phyloP scores from a whole-genome alignment of 495 filamentous ascomycete genomes.

The Staphylotrichum longicolle region DNA sequence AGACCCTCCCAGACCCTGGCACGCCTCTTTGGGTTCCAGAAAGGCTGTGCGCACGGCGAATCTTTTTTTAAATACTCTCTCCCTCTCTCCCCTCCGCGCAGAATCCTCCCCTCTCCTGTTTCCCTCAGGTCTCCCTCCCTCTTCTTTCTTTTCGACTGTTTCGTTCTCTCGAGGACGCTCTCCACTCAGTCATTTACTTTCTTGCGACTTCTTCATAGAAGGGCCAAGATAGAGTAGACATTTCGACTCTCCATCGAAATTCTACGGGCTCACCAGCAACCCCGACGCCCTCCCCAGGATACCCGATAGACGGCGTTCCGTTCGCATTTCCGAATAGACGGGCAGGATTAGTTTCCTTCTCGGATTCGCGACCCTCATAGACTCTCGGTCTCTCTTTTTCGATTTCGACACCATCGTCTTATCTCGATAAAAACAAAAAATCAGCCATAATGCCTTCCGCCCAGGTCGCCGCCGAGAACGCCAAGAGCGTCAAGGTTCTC shows the following conservation, averaged over 20 bases:
- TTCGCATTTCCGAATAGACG: conserved; percentile 29
- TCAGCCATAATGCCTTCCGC: conserved; percentile 35
- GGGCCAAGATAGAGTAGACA: conserved; percentile 40
- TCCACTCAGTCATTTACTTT: conserved; percentile 37
- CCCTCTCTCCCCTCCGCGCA: conserved; percentile 18
- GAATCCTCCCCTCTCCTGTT: conserved; percentile 12
- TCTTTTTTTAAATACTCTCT: conserved; percentile 30
- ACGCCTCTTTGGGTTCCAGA: conserved; percentile 17
- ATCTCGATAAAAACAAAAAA: conserved; percentile 19
- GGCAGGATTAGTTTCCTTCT: conserved; percentile 29
- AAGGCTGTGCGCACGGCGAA: conserved; percentile 26
- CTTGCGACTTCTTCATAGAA: conserved; percentile 29
- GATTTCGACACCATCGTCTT: conserved; percentile 2
- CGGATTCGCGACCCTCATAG: conserved; percentile 17
- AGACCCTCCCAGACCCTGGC: conserved; percentile 7
- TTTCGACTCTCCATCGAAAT: conserved; percentile 44
- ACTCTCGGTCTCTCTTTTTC: conserved; percentile 19
- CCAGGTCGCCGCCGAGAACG: conserved; percentile 43
- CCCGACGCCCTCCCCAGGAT: conserved; percentile 22
- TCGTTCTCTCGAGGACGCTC: conserved; percentile 28
- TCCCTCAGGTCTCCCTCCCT: conserved; percentile 28
- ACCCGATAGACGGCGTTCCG: conserved; percentile 29
- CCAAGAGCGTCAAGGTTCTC: conserved; percentile 51
- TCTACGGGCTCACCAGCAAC: conserved; percentile 32
- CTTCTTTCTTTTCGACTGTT: conserved; percentile 30